A percentile compares a stretch with the other conserved stretches of the same genome.
Conservation (phyloP, 257 asterid genomes). For the Nemophila menziesii region DNA sequence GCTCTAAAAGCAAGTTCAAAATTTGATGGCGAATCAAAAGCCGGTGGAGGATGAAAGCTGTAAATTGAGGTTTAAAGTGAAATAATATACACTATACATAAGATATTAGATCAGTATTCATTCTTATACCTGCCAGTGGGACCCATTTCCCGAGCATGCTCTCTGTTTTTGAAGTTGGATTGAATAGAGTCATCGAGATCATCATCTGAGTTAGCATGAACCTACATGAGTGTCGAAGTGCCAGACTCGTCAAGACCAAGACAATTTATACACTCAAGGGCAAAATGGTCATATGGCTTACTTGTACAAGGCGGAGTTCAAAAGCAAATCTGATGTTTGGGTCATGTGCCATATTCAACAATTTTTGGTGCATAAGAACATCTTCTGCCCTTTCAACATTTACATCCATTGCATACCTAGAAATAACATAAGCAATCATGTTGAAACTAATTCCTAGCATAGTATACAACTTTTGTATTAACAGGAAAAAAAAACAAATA, state of each 20-base stretch:
- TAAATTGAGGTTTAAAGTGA: conserved; percentile 1
- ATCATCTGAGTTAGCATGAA: conserved; percentile 39
- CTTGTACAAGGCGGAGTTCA: conserved; percentile 87
- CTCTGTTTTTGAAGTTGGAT: conserved; percentile 27
- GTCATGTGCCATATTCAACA: conserved; percentile 64
- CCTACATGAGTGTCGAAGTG: conserved; percentile 29
- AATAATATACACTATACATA: background rate
- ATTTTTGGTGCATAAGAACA: conserved; percentile 77
- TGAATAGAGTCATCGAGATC: conserved; percentile 31
- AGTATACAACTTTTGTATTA: conserved; percentile 4
- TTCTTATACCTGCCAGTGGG: conserved; percentile 23
- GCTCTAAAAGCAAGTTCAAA: conserved; percentile 32
- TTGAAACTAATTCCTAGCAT: conserved; percentile 3
- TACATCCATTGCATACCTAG: conserved; percentile 81
- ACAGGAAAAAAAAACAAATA: too few species aligned
- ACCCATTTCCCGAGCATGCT: conserved; percentile 21
- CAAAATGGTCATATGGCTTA: conserved; percentile 11
- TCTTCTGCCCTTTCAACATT: conserved; percentile 77
- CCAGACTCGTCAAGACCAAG: background rate
- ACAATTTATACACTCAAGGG: background rate
- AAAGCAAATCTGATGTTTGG: conserved; percentile 61
- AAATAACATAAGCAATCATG: conserved; percentile 4
- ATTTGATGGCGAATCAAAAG: conserved; percentile 43
- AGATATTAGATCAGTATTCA: background rate
- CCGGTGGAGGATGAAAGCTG: conserved; percentile 62